Evolutionary conservation across 768 basidiomycete species (phyloP), one percentile per base, ranked within the genome.

Genomic region (Boletus huronensis): DNA sequence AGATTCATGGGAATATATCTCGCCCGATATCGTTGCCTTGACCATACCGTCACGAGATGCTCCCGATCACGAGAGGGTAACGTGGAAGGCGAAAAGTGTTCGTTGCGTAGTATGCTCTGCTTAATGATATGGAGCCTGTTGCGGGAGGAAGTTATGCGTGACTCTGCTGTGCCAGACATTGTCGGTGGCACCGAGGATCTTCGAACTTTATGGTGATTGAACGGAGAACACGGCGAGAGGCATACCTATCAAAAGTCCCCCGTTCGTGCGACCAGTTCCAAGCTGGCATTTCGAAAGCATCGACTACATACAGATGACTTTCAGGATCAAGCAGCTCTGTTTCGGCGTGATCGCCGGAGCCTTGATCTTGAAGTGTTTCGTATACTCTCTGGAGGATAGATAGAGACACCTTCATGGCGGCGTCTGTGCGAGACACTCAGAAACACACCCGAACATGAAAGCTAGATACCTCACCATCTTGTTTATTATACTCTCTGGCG

Each of bases 11-110:
- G 66, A 58, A 62, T 51, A 48, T 43, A 58, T 45, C 50, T 43
- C 48, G 53, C 32, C 23, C 25, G 45, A 57, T 46, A 58, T 48
- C 43, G 54, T 38, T 54, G 53, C 50, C 48, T 42, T 58, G 53
- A 52, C 57, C 84, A 60, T 65, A 92, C 93, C 58, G 96, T 97
- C 43, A 98, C 86, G 52, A 97, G 85, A 52, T 85, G 84, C 57
- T 88, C 86, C 54, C 93, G 77, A 71, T 98, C 92, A 49, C 85
- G 82, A 16, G 93, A 94, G 39, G 93, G 90, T 36, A 98, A 72
- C 0, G 93, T 94, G 6, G 96, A 96, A 3, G 97, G 95, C 2
- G 93, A 93, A 72, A 99, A 99, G 70, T 98, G 94, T 67, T 99
- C 97, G 65, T 98, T 98, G 38, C 97, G 79, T 36, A 98, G 75